Conservation (phyloP, 306 rosid genomes). For the Malus asiatica region DNA sequence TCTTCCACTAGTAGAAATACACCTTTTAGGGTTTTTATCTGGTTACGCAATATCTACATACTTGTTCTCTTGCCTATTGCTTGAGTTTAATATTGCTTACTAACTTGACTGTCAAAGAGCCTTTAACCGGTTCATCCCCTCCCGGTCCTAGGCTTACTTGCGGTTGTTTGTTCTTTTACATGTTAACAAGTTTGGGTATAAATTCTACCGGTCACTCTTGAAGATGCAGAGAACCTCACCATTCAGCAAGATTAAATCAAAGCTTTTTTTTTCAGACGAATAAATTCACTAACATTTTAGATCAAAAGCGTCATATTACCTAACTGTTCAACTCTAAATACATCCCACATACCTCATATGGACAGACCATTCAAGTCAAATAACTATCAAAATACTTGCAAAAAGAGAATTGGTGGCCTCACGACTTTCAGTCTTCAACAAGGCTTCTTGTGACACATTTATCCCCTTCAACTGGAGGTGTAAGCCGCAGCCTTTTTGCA, state of each 20-base stretch:
- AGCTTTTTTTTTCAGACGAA: not conserved
- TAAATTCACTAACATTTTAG: not conserved
- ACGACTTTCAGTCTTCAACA: not conserved
- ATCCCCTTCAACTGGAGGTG: constrained; percentile 15
- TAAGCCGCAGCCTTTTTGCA: constrained; percentile 40
- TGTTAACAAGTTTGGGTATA: no score
- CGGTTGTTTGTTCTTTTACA: no score
- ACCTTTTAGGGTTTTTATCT: no score
- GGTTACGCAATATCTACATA: no score
- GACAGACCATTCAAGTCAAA: not conserved
- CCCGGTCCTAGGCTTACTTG: no score
- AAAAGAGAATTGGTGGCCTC: not conserved
- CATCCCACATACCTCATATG: not conserved
- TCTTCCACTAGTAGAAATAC: no score
- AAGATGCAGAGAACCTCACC: no score
- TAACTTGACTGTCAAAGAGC: no score
- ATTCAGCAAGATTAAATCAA: not conserved
- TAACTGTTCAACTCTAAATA: not conserved
- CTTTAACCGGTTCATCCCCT: no score
- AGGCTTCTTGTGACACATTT: not conserved
- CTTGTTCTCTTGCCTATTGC: no score
- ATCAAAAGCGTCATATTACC: not conserved
- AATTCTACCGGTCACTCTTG: no score
- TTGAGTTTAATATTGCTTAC: no score
- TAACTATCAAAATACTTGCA: not conserved